These are phyloP conservation scores for Licmophora abbreviata DNA, from an alignment of 108 stramenopile species.

Conservation along the genomic window DNA sequence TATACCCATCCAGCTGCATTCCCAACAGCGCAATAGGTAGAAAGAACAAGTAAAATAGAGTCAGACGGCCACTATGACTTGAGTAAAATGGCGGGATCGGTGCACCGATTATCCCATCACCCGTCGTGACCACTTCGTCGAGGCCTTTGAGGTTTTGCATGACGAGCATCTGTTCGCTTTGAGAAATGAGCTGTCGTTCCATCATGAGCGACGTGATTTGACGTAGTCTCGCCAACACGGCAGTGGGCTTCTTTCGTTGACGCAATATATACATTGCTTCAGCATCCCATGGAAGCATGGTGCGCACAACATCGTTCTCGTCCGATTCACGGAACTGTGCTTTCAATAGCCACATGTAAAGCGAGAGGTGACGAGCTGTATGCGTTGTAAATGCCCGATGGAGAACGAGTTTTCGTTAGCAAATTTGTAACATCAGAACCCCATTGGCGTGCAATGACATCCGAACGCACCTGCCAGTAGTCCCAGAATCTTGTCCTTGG, in stretches of 20 bases:
- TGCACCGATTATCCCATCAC: constrained; percentile 28
- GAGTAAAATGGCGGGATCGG: constrained; percentile 45
- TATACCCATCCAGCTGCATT: constrained; percentile 12
- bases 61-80: constrained; percentile 25
- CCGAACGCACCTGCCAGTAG: constrained; percentile 11
- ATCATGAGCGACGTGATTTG: constrained; percentile 27
- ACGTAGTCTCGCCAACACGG: constrained; percentile 28
- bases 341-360: constrained; percentile 55
- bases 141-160: constrained; percentile 23
- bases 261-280: constrained; percentile 29
- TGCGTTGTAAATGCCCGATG: background rate
- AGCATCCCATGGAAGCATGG: constrained; percentile 16
- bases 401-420: background rate
- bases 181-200: constrained; percentile 11
- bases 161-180: constrained; percentile 25
- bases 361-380: constrained; percentile 27
- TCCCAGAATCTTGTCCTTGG: constrained; percentile 20
- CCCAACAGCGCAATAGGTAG: constrained; percentile 29
- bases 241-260: constrained; percentile 35
- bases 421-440: background rate
- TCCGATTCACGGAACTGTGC: constrained; percentile 22
- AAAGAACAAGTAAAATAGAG: constrained; percentile 32
- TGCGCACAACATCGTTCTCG: constrained; percentile 15
- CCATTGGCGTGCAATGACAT: background rate
- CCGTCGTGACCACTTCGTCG: constrained; percentile 19